A percentile compares a stretch with the other conserved stretches of the same genome.
Evolutionary conservation across 306 rosid species (phyloP).

Genomic region (Canavalia ensiformis): DNA sequence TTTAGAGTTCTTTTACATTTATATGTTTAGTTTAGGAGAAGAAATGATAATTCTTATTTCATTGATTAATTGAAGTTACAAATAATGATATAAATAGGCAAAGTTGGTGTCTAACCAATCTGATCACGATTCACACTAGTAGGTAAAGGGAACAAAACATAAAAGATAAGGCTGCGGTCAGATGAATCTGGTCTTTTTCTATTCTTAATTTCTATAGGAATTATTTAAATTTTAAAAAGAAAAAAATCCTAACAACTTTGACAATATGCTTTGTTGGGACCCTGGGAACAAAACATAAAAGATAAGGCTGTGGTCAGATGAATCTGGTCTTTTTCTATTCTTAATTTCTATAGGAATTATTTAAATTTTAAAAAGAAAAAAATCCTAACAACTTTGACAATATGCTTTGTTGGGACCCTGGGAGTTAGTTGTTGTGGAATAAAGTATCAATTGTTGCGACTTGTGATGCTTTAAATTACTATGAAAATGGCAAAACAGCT

Average conservation of each 20-base stretch:
- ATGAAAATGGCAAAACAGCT: too few species aligned
- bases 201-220: too few species aligned
- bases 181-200: too few species aligned
- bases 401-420: not conserved
- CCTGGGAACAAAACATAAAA: not conserved
- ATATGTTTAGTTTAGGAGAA: not conserved
- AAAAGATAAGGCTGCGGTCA: too few species aligned
- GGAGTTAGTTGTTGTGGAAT: not conserved
- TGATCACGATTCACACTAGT: not conserved
- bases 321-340: not conserved
- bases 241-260: too few species aligned
- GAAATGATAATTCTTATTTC: not conserved
- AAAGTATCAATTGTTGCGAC: not conserved
- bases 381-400: not conserved
- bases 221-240: too few species aligned
- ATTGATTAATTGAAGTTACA: slow-evolving; percentile 6
- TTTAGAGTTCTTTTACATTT: not conserved
- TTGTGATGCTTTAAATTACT: too few species aligned
- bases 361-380: not conserved
- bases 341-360: not conserved
- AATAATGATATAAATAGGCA: not conserved
- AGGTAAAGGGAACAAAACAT: too few species aligned
- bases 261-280: not conserved
- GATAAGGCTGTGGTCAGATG: not conserved
- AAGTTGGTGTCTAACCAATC: not conserved